Evolutionary conservation across 129 eudicot genomes (phyloP), one percentile per base, ranked within the genome.

Genomic region (Saussurea involucrata): DNA sequence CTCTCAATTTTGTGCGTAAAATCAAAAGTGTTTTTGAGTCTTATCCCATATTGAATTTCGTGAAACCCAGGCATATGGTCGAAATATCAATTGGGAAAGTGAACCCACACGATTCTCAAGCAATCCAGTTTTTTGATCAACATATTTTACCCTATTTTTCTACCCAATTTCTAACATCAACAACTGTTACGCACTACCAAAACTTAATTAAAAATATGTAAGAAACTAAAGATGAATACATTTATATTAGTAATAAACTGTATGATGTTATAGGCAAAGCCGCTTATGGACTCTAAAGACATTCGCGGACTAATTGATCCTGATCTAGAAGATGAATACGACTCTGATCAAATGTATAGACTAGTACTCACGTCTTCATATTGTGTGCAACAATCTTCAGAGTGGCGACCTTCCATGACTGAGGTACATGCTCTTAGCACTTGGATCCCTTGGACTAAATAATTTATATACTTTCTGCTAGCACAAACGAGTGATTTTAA

Each of bases 341-440:
- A 93, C 42, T 65, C 72, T 77, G 83, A 87, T 24, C 88, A 93
- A 83, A 67, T 90, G 71, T 72, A 84, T 29, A 91, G 88, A 78
- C 74, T 93, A 44, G 88, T 87, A 6, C 93, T 93, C 68, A 80
- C 93, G 34, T 89, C 97, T 75, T 88, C 98, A 78, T 85, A 84
- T 66, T 93, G 98, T 63, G 95, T 90, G 8, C 79, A 93, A 71
- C 97, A 93, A 68, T 85, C 90, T 70, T 85, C 97, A 11, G 86
- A 82, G 31, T 87, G 69, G 80, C 87, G 98, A 74, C 98, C 98
- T 22, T 85, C 97, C 15, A 89, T 89, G 92, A 88, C 92, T 17
- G 96, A 93, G 95, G 97, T 90, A 80, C 36, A 25, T 32, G 53
- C 24, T 40, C 12, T 64, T 32, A 7, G 18, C 12, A 11, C 32